Conservation (phyloP, 352 stramenopile genomes). For the Pythium aristosporum region DNA sequence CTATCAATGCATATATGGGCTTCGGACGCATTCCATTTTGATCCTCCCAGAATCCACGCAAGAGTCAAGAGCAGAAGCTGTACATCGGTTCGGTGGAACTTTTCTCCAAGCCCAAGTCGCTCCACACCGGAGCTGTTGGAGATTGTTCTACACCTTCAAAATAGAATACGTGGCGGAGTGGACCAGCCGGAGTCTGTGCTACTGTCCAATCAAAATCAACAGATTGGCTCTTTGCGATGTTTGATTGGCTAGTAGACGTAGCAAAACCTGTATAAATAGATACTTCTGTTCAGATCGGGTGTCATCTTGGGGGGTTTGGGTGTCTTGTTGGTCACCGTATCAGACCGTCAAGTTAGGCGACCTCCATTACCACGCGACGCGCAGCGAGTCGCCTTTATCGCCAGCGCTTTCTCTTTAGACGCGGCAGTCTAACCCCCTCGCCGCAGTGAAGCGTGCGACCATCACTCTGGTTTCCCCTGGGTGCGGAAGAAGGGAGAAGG, state of each 20-base stretch:
- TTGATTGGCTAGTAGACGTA: background rate
- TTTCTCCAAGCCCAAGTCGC: too few relatives aligned
- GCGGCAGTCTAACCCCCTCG: background rate
- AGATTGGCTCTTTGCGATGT: background rate
- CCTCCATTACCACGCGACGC: background rate
- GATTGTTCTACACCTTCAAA: background rate
- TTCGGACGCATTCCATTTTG: too few relatives aligned
- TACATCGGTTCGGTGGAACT: too few relatives aligned
- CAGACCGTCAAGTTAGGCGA: background rate
- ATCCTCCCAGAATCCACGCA: too few relatives aligned
- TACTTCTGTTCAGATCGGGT: constrained; percentile 2
- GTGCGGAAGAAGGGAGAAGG: background rate
- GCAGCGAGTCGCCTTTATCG: background rate
- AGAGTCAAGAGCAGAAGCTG: too few relatives aligned
- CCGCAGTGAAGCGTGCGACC: constrained; percentile 3
- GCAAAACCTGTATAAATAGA: background rate
- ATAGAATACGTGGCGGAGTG: background rate
- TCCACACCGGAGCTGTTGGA: too few relatives aligned
- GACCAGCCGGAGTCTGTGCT: background rate
- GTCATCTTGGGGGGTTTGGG: background rate
- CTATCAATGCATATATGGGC: too few relatives aligned
- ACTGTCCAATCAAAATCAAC: background rate
- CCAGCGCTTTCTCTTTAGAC: background rate
- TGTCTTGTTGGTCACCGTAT: background rate
- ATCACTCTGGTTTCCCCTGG: constrained; percentile 15